Evolutionary conservation across 768 basidiomycete species (phyloP).

Genomic region (Flagelloscypha sp.): DNA sequence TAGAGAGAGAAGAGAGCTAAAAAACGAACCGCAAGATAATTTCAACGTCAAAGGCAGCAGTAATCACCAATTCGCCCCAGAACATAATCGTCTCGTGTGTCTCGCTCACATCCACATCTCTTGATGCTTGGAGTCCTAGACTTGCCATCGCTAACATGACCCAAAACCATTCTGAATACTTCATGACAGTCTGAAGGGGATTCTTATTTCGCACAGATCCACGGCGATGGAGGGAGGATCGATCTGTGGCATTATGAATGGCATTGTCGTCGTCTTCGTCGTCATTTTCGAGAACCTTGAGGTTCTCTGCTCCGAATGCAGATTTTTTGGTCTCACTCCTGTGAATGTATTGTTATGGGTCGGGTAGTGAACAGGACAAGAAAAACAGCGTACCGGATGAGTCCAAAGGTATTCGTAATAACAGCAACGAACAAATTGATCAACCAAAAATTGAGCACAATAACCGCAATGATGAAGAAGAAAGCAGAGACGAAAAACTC

Average conservation of each 20-base stretch:
- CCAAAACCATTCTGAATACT: slow-evolving; percentile 64
- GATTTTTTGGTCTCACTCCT: slow-evolving; percentile 79
- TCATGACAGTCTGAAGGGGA: slow-evolving; percentile 5
- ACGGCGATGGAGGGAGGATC: too few relatives aligned
- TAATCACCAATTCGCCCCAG: slow-evolving; percentile 67
- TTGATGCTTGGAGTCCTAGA: slow-evolving; percentile 64
- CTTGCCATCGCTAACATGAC: slow-evolving; percentile 65
- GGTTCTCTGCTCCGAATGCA: slow-evolving; percentile 86
- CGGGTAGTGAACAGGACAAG: too few relatives aligned
- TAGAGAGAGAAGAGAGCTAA: too few relatives aligned
- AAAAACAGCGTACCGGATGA: too few relatives aligned
- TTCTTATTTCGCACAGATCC: too few relatives aligned
- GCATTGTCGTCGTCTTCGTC: too few relatives aligned
- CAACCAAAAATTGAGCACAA: slow-evolving; percentile 91
- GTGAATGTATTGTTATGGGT: too few relatives aligned
- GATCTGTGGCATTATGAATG: too few relatives aligned
- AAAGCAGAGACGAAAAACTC: slow-evolving; percentile 85
- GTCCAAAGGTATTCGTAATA: slow-evolving; percentile 89
- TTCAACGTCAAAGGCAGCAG: slow-evolving; percentile 82
- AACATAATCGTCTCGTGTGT: slow-evolving; percentile 44
- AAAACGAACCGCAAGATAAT: slow-evolving; percentile 69
- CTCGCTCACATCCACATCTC: slow-evolving; percentile 40
- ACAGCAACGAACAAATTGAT: slow-evolving; percentile 92
- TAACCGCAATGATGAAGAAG: slow-evolving; percentile 77
- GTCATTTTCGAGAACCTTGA: too few relatives aligned